Evolutionary conservation across 1,139 yeast genomes (phyloP).

Genomic region (Kodamaea alishanica): DNA sequence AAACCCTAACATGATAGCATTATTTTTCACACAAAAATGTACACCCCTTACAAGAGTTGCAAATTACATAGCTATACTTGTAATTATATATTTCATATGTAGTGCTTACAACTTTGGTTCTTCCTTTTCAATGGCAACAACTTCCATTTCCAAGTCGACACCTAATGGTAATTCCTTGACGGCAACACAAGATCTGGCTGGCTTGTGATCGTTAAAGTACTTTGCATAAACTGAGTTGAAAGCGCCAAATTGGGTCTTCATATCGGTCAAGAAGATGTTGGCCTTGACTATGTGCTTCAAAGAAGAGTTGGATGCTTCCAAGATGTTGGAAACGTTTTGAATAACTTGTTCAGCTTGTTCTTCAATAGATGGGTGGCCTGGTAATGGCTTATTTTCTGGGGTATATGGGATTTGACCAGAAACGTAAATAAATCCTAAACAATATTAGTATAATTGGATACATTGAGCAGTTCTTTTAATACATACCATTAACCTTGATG

Average conservation of each 20-base stretch:
- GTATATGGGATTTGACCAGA: constrained; percentile 96
- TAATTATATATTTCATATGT: no score
- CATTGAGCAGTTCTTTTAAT: constrained; percentile 2
- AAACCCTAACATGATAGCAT: no score
- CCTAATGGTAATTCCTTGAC: constrained; percentile 85
- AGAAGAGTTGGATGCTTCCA: constrained; percentile 79
- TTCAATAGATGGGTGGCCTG: constrained; percentile 60
- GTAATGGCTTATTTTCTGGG: constrained; percentile 74
- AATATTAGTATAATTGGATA: constrained; percentile 21
- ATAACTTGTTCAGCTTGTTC: constrained; percentile 85
- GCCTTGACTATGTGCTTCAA: constrained; percentile 81
- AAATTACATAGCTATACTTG: no score
- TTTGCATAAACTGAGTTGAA: constrained; percentile 81
- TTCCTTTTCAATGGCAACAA: constrained; percentile 65
- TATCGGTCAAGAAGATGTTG: constrained; percentile 84
- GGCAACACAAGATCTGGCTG: constrained; percentile 95
- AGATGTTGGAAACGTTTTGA: constrained; percentile 68
- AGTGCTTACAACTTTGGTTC: constrained; percentile 32
- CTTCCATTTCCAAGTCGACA: constrained; percentile 72
- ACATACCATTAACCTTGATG: constrained; percentile 73
- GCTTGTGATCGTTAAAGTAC: constrained; percentile 78
- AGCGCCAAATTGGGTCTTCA: constrained; percentile 66
- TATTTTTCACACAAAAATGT: no score
- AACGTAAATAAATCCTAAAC: constrained; percentile 69
- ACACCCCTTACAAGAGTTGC: no score